Evolutionary conservation across 2,329 filamentous ascomycete species (phyloP).

Genomic region (Fusarium nematophilum): DNA sequence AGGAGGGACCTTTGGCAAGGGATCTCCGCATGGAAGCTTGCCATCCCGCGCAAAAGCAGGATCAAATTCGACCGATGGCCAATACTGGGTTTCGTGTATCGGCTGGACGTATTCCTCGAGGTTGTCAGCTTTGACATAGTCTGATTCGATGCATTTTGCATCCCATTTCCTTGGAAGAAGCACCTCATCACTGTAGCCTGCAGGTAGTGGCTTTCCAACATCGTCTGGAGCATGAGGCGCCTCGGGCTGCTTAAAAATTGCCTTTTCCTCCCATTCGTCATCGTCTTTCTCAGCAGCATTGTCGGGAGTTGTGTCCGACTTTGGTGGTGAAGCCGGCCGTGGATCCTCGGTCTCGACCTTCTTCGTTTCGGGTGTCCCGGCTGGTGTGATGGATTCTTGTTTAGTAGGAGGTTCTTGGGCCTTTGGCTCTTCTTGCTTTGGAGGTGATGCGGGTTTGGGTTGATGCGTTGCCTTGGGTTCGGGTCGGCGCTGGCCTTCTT

Average conservation of each 20-base stretch:
- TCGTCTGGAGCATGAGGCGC: slow-evolving; percentile 55
- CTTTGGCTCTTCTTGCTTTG: slow-evolving; percentile 46
- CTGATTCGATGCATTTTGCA: slow-evolving; percentile 56
- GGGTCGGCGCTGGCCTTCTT: slow-evolving; percentile 26
- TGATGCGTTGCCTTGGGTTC: slow-evolving; percentile 14
- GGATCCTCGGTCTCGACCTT: slow-evolving; percentile 16
- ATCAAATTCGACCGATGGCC: slow-evolving; percentile 55
- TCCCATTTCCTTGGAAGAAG: slow-evolving; percentile 59
- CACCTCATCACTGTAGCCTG: slow-evolving; percentile 56
- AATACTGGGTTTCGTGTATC: slow-evolving; percentile 55
- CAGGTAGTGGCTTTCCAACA: slow-evolving; percentile 59
- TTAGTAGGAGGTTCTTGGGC: not conserved
- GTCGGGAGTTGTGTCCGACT: slow-evolving; percentile 17
- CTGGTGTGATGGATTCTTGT: slow-evolving; percentile 15
- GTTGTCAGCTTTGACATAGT: slow-evolving; percentile 57
- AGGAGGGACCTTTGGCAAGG: slow-evolving; percentile 24
- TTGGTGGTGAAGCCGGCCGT: slow-evolving; percentile 13
- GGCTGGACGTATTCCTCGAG: slow-evolving; percentile 55
- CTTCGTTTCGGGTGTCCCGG: slow-evolving; percentile 14
- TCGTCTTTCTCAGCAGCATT: slow-evolving; percentile 44
- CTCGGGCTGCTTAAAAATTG: slow-evolving; percentile 53
- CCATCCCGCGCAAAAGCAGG: slow-evolving; percentile 53
- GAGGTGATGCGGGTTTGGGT: slow-evolving; percentile 33
- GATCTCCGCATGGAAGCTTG: slow-evolving; percentile 37
- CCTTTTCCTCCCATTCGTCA: slow-evolving; percentile 53